Conservation (phyloP, 768 basidiomycete species). For the Amanita exitialis region DNA sequence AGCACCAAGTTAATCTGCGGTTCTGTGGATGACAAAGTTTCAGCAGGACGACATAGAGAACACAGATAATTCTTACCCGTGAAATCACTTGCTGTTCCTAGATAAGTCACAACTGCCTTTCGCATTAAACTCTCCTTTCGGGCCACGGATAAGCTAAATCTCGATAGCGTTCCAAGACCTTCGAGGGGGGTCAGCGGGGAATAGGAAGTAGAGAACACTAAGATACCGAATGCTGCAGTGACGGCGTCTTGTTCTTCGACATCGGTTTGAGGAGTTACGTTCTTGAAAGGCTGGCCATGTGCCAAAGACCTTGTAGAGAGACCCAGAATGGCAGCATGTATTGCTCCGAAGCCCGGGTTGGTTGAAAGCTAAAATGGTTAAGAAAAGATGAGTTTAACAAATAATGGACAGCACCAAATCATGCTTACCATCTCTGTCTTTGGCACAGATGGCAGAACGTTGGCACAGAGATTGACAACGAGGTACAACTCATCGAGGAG, state of each 20-base stretch:
- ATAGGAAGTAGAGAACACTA: not conserved
- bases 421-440: constrained; percentile 67
- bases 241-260: constrained; percentile 48
- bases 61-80: constrained; percentile 32
- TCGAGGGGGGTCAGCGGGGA: not conserved
- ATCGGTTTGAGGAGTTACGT: constrained; percentile 56
- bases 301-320: constrained; percentile 67
- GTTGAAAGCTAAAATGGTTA: constrained; percentile 34
- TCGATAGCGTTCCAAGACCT: constrained; percentile 45
- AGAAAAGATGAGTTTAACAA: not conserved
- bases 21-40: constrained; percentile 27
- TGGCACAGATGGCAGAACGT: constrained; percentile 61
- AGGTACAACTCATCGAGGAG: constrained; percentile 75
- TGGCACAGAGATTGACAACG: constrained; percentile 61
- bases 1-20: constrained; percentile 64
- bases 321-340: constrained; percentile 71
- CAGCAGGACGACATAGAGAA: not conserved
- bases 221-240: constrained; percentile 42
- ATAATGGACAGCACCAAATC: not conserved
- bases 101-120: constrained; percentile 54
- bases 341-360: constrained; percentile 73
- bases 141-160: constrained; percentile 49
- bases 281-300: constrained; percentile 44
- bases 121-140: constrained; percentile 48
- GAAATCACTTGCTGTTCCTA: constrained; percentile 65